Evolutionary conservation across 345 rosid species (phyloP), one percentile per base, ranked within the genome.

Genomic region (Odontarrhena argentea): DNA sequence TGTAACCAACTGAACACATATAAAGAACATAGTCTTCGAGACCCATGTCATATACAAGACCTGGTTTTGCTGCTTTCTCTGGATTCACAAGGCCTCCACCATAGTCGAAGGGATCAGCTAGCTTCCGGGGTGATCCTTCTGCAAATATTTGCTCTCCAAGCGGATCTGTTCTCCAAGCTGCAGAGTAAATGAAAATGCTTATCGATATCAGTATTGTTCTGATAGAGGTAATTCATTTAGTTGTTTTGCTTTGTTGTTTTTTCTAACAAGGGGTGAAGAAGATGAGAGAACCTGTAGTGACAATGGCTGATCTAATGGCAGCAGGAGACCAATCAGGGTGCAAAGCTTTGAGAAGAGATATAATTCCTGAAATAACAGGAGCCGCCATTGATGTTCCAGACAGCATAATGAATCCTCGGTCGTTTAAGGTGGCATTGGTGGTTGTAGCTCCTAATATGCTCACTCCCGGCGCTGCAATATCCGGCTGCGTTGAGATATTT

Each of bases 31-130:
- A 86, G 41, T 83, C 86, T 9, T 73, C 46, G 0, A 77, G 77
- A 3, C 75, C 57, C 28, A 86, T 62, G 54, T 87, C 89, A 41
- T 86, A 83, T 1, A 90, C 51, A 9, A 91, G 75, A 35, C 92
- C 91, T 0, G 87, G 88, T n/a, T 78, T 59, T 48, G 71, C 64
- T 9, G 87, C 90, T 28, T 59, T 71, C 3, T 81, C 69, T 9
- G 91, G 87, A 68, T 81, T 79, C 3, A 84, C 80, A 50, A 84
- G 84, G 7, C 89, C 92, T 7, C 86, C 79, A 13, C 97, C 97
- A n/a, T 42, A 73, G 38, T 82, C 82, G 0, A 84, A 84, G 14
- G 84, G 35, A 36, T 80, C 77, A 8, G 90, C 83, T 10, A 77
- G 73, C 37, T 75, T 56, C 3, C 12, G 40, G n/a, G 63, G 46